Base-by-base conservation (phyloP, 2,329 filamentous ascomycete species). In the Sclerotinia trifoliorum region DNA sequence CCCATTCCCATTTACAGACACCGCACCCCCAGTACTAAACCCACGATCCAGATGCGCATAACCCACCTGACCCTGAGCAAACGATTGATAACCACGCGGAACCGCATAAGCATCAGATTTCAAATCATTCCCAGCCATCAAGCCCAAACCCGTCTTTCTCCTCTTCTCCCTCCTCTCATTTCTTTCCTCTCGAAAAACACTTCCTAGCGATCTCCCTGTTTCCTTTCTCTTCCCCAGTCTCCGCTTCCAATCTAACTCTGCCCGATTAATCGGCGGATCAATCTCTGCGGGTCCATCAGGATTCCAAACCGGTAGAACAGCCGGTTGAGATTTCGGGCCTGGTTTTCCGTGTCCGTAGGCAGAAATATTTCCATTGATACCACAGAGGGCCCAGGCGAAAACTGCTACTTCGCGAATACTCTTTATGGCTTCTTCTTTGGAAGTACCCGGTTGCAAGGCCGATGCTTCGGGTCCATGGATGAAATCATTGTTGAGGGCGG, bases 371-470 rank as follows among this genome's bases (percentile, higher is more conserved):
- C 90, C 90, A 77, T 95, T 94, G 80, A 94, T 94, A 29, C 91
- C 91, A 32, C 88, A 87, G 15, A 94, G 80, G 1, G 89, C 90
- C 92, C 92, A 96, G 13, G 92, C 92, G 77, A 96, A 95, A n/a
- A 95, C 90, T 1, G 91, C 92, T 60, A 94, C 90, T 66, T 95
- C 92, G 68, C 90, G 88, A 72, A 96, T 96, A 3, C 89, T 90
- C 66, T 85, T 84, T 74, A 95, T 87, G 66, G 88, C 84, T 35
- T 87, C 83, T 58, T 83, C 76, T 24, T 84, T 81, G 49, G 86
- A 86, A n/a, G 85, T 85, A 71, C 83, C 82, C 17, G 79, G 79
- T 78, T 78, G 70, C 80, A 81, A 13, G 79, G 81, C 71, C 79
- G 77, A 56, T 79, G 79, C 70, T 77, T 82, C 63, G 78, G 71